phyloP scores from a whole-genome alignment of 352 stramenopile species.

The Nothophytophthora sp. region DNA sequence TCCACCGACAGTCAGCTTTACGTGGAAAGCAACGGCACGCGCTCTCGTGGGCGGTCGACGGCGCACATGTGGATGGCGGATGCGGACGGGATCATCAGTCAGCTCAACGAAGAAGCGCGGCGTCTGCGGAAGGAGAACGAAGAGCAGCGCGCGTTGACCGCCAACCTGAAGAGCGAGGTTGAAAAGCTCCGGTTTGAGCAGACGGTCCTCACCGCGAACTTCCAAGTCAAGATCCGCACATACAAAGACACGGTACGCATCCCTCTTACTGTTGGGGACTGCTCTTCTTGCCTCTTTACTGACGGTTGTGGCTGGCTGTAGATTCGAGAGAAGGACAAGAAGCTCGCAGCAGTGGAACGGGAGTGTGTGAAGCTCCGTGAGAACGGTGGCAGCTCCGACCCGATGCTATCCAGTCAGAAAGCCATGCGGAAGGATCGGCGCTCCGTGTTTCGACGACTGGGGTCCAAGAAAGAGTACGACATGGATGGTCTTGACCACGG shows the following conservation, averaged over 20 bases:
- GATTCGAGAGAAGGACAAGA: slow-evolving; percentile 87
- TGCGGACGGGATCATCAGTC: slow-evolving; percentile 79
- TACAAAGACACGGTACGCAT: slow-evolving; percentile 66
- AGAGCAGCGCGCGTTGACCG: slow-evolving; percentile 50
- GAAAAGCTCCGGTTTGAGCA: slow-evolving; percentile 81
- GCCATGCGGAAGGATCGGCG: slow-evolving; percentile 43
- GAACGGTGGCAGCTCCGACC: slow-evolving; percentile 37
- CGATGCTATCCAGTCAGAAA: slow-evolving; percentile 32
- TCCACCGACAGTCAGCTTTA: slow-evolving; percentile 47
- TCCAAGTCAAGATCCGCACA: slow-evolving; percentile 85
- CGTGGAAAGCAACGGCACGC: slow-evolving; percentile 37
- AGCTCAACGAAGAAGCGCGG: slow-evolving; percentile 72
- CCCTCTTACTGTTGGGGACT: no score
- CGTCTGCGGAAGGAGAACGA: slow-evolving; percentile 79
- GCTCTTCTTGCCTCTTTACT: slow-evolving; percentile 2
- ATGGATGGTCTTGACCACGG: slow-evolving; percentile 41
- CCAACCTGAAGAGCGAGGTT: slow-evolving; percentile 60
- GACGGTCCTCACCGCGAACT: slow-evolving; percentile 70
- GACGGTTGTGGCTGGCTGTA: slow-evolving; percentile 15
- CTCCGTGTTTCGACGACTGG: slow-evolving; percentile 70
- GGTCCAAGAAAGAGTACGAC: slow-evolving; percentile 74
- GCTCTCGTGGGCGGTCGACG: slow-evolving; percentile 57
- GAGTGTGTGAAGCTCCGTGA: slow-evolving; percentile 74
- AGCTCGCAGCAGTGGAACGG: slow-evolving; percentile 67
- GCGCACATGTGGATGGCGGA: slow-evolving; percentile 87